phyloP scores from a whole-genome alignment of 805 yeast species.

The Zygoascus bituminiphila region DNA sequence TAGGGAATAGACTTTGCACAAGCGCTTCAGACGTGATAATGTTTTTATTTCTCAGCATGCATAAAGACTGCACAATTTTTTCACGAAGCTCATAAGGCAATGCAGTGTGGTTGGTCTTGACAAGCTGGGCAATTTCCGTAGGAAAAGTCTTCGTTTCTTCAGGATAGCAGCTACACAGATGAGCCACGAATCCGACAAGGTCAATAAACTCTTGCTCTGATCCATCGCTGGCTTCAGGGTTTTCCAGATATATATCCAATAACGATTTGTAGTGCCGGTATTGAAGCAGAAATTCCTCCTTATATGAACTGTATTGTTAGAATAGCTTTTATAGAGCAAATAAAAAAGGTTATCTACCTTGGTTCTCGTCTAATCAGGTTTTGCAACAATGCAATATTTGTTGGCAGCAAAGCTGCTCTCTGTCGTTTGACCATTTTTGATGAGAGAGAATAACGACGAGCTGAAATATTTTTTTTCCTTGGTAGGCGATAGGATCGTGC shows the following conservation, averaged over 20 bases:
- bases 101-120: constrained; percentile 69
- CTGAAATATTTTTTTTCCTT: background rate
- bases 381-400: constrained; percentile 83
- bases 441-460: background rate
- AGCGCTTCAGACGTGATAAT: constrained; percentile 70
- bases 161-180: constrained; percentile 86
- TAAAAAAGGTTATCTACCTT: constrained; percentile 26
- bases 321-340: constrained; percentile 9
- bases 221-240: constrained; percentile 53
- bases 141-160: constrained; percentile 83
- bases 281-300: constrained; percentile 89
- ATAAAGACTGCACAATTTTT: constrained; percentile 80
- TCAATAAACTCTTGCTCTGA: constrained; percentile 63
- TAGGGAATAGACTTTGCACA: constrained; percentile 82
- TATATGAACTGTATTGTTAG: constrained; percentile 46
- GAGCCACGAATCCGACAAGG: constrained; percentile 81
- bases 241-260: constrained; percentile 74
- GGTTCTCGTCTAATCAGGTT: constrained; percentile 93
- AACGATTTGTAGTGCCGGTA: constrained; percentile 87
- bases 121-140: constrained; percentile 59
- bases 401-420: constrained; percentile 90
- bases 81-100: constrained; percentile 82
- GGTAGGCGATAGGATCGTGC: background rate
- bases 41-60: constrained; percentile 82
- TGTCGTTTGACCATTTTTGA: constrained; percentile 69